phyloP scores from a whole-genome alignment of 176 grass and related monocot species.

The Themeda triandra region DNA sequence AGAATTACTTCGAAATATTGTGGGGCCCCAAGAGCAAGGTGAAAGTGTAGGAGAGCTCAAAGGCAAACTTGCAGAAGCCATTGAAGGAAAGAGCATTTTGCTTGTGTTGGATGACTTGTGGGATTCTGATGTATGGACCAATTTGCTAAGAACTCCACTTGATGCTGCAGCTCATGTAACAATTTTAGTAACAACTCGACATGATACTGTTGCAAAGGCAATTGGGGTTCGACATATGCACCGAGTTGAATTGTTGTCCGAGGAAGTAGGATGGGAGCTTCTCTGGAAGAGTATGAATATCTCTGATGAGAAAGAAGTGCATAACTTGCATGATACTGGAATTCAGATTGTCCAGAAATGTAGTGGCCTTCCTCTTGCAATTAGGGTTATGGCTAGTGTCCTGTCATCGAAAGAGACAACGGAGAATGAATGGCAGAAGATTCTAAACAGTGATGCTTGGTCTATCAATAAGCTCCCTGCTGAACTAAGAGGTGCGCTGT shows the following conservation, averaged over 20 bases:
- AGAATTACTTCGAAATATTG: not conserved
- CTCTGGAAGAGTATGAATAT: not conserved
- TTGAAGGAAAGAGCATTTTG: not conserved
- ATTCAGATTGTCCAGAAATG: not conserved
- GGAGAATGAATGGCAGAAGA: not conserved
- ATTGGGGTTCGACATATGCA: not conserved
- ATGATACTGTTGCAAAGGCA: not conserved
- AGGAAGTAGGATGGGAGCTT: conserved; percentile 6
- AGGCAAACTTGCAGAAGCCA: not conserved
- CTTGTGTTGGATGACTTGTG: conserved; percentile 44
- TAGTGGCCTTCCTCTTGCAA: not conserved
- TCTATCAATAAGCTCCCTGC: not conserved
- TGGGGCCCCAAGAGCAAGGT: not conserved
- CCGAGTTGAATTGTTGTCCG: conserved; percentile 11
- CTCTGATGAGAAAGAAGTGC: not conserved
- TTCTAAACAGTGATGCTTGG: not conserved
- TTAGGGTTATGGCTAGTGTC: not conserved
- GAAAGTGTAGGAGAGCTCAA: conserved; percentile 10
- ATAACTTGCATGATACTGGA: not conserved
- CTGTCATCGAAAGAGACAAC: not conserved
- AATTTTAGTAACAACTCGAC: not conserved
- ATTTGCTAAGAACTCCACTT: conserved; percentile 10
- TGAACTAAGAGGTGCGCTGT: not conserved
- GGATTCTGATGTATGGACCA: not conserved
- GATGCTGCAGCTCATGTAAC: not conserved